Percentiles rank a stretch among this genome's conserved stretches.
Evolutionary conservation across 768 basidiomycete genomes (phyloP).

Genomic region (Chalciporus piperatus): DNA sequence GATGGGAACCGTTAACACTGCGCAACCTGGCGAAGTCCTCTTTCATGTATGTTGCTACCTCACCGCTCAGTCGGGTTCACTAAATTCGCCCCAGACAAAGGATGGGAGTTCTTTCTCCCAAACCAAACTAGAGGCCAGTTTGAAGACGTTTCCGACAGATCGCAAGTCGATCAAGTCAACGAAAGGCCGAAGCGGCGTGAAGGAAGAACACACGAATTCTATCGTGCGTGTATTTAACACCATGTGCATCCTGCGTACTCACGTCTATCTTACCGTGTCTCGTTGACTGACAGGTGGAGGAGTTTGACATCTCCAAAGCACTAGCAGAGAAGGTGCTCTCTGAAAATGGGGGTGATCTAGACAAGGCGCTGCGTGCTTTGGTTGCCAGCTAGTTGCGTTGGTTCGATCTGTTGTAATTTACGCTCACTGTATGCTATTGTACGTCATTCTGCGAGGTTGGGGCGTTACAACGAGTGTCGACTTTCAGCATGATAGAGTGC

Average conservation of each 20-base stretch:
- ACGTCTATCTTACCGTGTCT: slow-evolving; percentile 4
- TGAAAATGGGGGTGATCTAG: slow-evolving; percentile 30
- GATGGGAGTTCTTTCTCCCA: slow-evolving; percentile 46
- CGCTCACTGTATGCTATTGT: background rate
- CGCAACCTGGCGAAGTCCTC: too few relatives aligned
- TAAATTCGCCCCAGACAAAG: slow-evolving; percentile 48
- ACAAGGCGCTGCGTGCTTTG: slow-evolving; percentile 25
- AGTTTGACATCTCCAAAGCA: slow-evolving; percentile 26
- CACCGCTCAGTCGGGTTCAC: slow-evolving; percentile 6
- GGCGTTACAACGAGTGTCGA: too few relatives aligned
- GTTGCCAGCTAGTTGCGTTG: slow-evolving; percentile 18
- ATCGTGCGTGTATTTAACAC: slow-evolving; percentile 19
- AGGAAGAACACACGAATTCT: slow-evolving; percentile 28
- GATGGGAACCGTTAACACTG: too few relatives aligned
- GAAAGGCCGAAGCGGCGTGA: slow-evolving; percentile 22
- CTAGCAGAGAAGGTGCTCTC: slow-evolving; percentile 31
- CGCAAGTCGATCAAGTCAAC: slow-evolving; percentile 54
- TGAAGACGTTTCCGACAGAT: slow-evolving; percentile 50
- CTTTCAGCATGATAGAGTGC: too few relatives aligned
- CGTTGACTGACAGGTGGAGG: slow-evolving; percentile 19
- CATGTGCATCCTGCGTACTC: background rate
- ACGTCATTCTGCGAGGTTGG: background rate
- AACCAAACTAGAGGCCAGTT: slow-evolving; percentile 32
- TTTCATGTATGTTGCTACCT: slow-evolving; percentile 17
- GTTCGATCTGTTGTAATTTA: background rate